These are phyloP conservation scores for Cystoisospora suis DNA, from an alignment of 169 alveolate genomes.

Conservation along the genomic window DNA sequence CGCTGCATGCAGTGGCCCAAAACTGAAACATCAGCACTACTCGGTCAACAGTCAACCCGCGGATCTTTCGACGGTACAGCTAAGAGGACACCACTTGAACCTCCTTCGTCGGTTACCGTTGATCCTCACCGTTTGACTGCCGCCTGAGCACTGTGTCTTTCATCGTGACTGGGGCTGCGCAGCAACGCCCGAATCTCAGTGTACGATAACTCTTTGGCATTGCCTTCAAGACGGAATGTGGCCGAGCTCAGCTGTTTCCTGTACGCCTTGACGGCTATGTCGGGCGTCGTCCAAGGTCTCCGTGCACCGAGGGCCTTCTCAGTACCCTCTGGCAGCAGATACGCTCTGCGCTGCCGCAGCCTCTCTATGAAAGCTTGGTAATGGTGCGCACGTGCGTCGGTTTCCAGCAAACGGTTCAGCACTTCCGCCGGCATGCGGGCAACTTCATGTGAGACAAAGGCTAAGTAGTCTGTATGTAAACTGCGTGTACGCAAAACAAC, in stretches of 20 bases:
- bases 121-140: neutral
- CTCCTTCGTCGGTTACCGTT: too few species aligned
- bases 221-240: neutral
- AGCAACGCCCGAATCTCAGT: neutral
- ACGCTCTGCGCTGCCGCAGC: neutral
- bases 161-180: neutral
- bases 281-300: neutral
- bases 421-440: neutral
- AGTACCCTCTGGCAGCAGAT: neutral
- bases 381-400: neutral
- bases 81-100: too few species aligned
- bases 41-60: neutral
- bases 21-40: neutral
- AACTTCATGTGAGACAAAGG: neutral
- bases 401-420: neutral
- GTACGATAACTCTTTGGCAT: neutral
- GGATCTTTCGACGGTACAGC: too few species aligned
- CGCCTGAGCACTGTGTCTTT: neutral
- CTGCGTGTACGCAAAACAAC: too few species aligned
- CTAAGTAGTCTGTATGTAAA: neutral
- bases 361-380: neutral
- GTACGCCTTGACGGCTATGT: neutral
- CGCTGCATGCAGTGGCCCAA: neutral
- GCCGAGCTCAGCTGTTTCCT: constrained; percentile 3
- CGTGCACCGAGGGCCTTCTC: neutral